Conservation (phyloP, 495 filamentous ascomycete genomes). For the Penicillium cosmopolitanum region DNA sequence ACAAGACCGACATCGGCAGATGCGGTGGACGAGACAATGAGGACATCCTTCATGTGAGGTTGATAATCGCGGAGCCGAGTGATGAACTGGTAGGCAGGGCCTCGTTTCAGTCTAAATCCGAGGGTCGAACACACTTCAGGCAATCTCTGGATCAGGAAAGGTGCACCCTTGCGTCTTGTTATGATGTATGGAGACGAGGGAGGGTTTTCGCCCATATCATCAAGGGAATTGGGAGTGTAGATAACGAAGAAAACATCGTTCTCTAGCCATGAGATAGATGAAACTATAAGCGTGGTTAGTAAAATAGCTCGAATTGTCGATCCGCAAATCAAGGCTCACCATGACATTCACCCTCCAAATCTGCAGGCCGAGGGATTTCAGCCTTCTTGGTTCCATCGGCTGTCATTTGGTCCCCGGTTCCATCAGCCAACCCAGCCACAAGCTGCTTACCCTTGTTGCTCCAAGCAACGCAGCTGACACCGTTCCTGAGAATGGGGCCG, state of each 20-base stretch:
- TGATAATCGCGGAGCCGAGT: constrained; percentile 74
- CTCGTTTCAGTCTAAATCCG: constrained; percentile 55
- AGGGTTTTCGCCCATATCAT: constrained; percentile 52
- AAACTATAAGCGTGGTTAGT: constrained; percentile 58
- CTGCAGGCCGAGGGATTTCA: constrained; percentile 76
- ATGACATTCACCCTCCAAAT: constrained; percentile 66
- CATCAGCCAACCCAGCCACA: constrained; percentile 83
- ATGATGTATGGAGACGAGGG: constrained; percentile 76
- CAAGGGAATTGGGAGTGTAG: constrained; percentile 66
- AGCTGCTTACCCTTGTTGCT: constrained; percentile 92
- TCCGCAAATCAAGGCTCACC: constrained; percentile 45
- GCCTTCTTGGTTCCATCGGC: constrained; percentile 75
- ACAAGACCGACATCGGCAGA: constrained; percentile 77
- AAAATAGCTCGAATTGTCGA: background rate
- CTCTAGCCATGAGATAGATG: constrained; percentile 86
- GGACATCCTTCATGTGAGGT: constrained; percentile 74
- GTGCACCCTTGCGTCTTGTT: constrained; percentile 58
- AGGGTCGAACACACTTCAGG: constrained; percentile 72
- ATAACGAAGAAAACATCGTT: constrained; percentile 82
- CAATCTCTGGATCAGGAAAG: constrained; percentile 72
- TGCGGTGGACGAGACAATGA: constrained; percentile 82
- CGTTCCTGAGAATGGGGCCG: constrained; percentile 68
- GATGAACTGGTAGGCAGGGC: constrained; percentile 75
- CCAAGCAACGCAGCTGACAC: constrained; percentile 88
- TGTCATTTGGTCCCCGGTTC: constrained; percentile 80